These are phyloP conservation scores for Allium cepa DNA, from an alignment of 106 monocot species.

Conservation along the genomic window DNA sequence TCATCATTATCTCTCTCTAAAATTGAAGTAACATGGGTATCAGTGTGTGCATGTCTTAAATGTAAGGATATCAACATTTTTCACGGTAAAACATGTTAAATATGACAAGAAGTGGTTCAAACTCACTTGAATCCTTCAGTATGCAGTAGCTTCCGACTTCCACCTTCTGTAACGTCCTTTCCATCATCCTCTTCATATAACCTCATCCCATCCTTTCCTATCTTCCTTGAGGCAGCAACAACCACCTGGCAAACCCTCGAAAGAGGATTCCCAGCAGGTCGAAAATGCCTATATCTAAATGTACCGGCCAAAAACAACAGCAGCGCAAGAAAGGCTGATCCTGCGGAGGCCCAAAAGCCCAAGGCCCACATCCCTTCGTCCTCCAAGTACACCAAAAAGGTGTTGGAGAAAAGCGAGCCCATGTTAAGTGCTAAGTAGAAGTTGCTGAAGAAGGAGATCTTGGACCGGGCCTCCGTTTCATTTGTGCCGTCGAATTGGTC, in stretches of 20 bases:
- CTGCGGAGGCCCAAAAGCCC: conserved; percentile 39
- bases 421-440: conserved; percentile 58
- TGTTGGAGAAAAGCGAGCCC: conserved; percentile 59
- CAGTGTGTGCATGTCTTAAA: too few species aligned
- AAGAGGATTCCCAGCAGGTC: conserved; percentile 36
- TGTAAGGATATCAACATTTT: too few species aligned
- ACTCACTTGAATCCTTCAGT: conserved; percentile 43
- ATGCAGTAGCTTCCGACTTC: conserved; percentile 30
- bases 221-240: conserved; percentile 23
- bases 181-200: conserved; percentile 27
- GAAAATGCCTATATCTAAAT: conserved; percentile 28
- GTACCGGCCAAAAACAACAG: conserved; percentile 30
- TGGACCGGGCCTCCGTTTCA: conserved; percentile 25
- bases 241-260: conserved; percentile 33
- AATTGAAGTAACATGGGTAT: too few species aligned
- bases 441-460: conserved; percentile 53
- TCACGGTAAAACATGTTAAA: too few species aligned
- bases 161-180: conserved; percentile 15
- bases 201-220: neutral
- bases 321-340: conserved; percentile 29
- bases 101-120: too few species aligned
- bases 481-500: conserved; percentile 49
- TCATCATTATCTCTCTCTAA: too few species aligned
- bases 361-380: conserved; percentile 35
- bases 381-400: conserved; percentile 38